Evolutionary conservation across 371 early-diverging fungal species (phyloP), one percentile per base, ranked within the genome.

Genomic region (Conidiobolus incongruus): DNA sequence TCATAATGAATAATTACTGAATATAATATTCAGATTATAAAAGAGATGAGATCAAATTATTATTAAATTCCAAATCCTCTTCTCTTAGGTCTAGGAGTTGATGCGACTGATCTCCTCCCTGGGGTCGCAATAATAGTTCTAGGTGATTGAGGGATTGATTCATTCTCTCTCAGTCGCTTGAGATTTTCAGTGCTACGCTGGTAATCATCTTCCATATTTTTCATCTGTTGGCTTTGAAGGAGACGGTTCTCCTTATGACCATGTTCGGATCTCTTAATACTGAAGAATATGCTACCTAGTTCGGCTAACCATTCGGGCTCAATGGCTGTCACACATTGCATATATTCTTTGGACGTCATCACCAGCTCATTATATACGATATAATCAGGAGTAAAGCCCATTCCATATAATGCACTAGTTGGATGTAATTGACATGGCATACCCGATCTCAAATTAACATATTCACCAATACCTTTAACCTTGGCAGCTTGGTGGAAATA

Each of bases 331-430:
- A 93, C 93, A 52, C 91, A 92, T 52, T 89, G 87, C 92, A 96
- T 93, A 56, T 91, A 95, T 66, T 96, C 96, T 53, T 89, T 94
- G 19, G 82, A 81, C 3, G 94, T 95, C 69, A 84, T 72, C 23
- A 96, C 72, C 41, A 97, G 66, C 50, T 94, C 95, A 59, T 94
- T 86, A 55, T 95, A 98, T 0, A 98, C 90, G 16, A 98, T 84
- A 50, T 93, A 96, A 52, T 95, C 93, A 0, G 96, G 91, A 12
- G 83, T 88, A 49, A 62, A 79, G 6, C 83, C 95, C 35, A 85
- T 72, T 13, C 90, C 94, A 57, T 80, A 89, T 17, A 98, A 60
- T 7, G 92, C 80, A 51, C 81, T 80, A 1, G 92, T 92, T 17
- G 93, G 93, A 53, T 98, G 97, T 47, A 98, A 50, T 51, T 89